Evolutionary conservation across 768 basidiomycete species (phyloP), one percentile per base, ranked within the genome.

Genomic region (Agrocybe pediades): DNA sequence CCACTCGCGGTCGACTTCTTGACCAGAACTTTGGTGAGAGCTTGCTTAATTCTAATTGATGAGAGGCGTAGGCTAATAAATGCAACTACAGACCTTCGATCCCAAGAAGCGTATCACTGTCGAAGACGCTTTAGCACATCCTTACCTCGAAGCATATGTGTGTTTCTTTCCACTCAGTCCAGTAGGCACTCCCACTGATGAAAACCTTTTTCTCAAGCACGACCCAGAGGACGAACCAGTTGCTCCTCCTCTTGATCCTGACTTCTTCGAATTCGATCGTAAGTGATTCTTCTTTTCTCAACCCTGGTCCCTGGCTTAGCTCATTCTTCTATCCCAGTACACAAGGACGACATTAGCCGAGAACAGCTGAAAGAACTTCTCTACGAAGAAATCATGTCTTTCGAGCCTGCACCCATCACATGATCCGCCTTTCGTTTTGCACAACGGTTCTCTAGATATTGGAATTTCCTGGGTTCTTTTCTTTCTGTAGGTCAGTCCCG

Each of bases 181-280:
- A 29, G 46, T 29, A 27, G 50, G 29, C 21, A 41, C 51, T 44
- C 43, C 30, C 49, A 49, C 30, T 50, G 24, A n/a, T 43, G 30
- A 29, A 55, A 49, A 8, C n/a, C 44, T 39, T 24, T 58, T 62
- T 47, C 23, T 44, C 24, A 30, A 90, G 87, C 95, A 96, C 65
- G 95, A 97, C 66, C 93, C 95, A 1, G 93, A 96, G 46, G 97
- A 99, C 64, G 97, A 99, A 71, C 97, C 97, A 0, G 84, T 88
- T 20, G 95, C 95, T 0, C 90, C 94, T 4, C 95, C 96, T n/a
- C 85, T 99, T 44, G 91, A 92, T 60, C 89, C 94, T 3, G 88
- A 90, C 60, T 99, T 98, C 79, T 99, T 99, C 71, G 94, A 96
- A 65, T 98, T 98, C 68, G 97, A 99, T 70, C 73, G 90, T 92